Conservation (phyloP, 371 early-diverging fungal genomes). For the Blastocladiella emersonii region DNA sequence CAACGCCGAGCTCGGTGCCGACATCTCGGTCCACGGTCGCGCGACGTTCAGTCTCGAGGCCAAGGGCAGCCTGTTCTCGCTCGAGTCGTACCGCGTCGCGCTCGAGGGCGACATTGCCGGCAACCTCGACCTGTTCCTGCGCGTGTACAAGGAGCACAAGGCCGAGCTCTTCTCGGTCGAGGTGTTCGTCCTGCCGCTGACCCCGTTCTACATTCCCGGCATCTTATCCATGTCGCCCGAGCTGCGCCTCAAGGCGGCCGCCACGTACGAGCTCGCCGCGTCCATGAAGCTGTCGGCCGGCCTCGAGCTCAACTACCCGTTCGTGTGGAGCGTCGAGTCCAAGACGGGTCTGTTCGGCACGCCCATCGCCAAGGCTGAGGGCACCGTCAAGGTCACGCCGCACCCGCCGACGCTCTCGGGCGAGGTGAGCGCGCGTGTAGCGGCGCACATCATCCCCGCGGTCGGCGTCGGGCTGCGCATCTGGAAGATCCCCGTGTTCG, state of each 20-base stretch:
- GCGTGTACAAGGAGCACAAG: background rate
- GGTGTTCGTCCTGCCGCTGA: background rate
- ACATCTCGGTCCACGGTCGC: background rate
- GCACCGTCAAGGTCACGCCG: background rate
- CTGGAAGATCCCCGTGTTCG: background rate
- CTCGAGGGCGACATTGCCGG: background rate
- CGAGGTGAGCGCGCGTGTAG: slow-evolving; percentile 1
- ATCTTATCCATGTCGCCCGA: background rate
- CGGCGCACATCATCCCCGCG: slow-evolving; percentile 8
- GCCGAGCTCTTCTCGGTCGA: background rate
- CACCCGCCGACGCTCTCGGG: background rate
- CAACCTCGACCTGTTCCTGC: background rate
- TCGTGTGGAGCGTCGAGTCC: background rate
- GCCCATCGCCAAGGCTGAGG: too few species aligned
- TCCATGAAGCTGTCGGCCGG: background rate
- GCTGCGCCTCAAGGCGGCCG: background rate
- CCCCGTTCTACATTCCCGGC: background rate
- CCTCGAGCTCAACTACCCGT: background rate
- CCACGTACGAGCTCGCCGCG: background rate
- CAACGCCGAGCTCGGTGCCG: too few species aligned
- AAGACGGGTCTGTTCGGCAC: background rate
- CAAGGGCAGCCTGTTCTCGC: background rate
- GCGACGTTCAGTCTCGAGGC: background rate
- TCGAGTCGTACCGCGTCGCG: background rate
- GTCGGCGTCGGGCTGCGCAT: slow-evolving; percentile 1